Evolutionary conservation across 1,284 basidiomycete genomes (phyloP).

Genomic region (Fomes fomentarius): DNA sequence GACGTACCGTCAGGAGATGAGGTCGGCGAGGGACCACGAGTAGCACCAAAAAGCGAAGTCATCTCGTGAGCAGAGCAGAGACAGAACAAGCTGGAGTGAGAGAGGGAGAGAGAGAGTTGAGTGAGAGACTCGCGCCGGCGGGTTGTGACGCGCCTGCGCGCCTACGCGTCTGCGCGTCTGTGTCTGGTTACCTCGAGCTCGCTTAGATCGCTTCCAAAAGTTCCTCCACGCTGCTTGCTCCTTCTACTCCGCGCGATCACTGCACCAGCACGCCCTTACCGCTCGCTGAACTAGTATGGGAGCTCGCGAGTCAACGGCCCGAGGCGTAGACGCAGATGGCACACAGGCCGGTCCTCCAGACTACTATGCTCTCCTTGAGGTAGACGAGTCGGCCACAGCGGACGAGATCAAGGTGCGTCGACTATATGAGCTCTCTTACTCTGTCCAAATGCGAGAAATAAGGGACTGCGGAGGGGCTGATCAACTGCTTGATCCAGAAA

Average conservation of each 20-base stretch:
- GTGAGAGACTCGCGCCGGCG: neutral
- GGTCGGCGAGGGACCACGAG: slow-evolving; percentile 23
- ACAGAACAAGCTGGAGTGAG: neutral
- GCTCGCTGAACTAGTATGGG: no score
- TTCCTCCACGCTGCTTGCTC: no score
- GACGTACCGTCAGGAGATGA: slow-evolving; percentile 38
- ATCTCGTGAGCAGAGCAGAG: slow-evolving; percentile 3
- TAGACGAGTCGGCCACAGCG: slow-evolving; percentile 79
- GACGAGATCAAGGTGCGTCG: slow-evolving; percentile 83
- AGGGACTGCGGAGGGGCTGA: no score
- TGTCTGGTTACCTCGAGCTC: neutral
- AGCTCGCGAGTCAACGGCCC: slow-evolving; percentile 62
- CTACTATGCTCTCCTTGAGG: slow-evolving; percentile 82
- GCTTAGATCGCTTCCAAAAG: no score
- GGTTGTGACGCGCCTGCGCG: slow-evolving; percentile 8
- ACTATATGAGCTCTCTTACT: no score
- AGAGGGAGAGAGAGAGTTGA: neutral
- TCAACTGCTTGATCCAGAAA: slow-evolving; percentile 47
- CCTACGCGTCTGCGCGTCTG: neutral
- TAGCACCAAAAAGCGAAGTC: slow-evolving; percentile 21
- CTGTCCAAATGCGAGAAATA: no score
- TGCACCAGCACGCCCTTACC: no score
- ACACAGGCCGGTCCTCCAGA: slow-evolving; percentile 46
- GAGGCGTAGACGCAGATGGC: slow-evolving; percentile 34
- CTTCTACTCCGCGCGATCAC: no score